Evolutionary conservation across 2,329 filamentous ascomycete genomes (phyloP).

Genomic region (Penicillium sp.): DNA sequence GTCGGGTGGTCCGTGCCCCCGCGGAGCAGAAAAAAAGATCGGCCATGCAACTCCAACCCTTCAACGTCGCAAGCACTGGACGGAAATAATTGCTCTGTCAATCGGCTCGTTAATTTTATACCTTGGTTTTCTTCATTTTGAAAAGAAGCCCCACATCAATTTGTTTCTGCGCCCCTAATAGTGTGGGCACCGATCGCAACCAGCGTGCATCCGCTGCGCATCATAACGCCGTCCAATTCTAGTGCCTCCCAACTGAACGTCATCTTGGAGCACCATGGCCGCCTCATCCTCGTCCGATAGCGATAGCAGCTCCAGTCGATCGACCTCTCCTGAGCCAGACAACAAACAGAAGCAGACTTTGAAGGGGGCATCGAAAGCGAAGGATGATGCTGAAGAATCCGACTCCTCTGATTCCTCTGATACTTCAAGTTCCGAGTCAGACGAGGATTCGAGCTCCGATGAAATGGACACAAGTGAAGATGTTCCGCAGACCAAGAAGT

Average conservation of each 20-base stretch:
- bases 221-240: not conserved
- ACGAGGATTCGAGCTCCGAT: constrained; percentile 19
- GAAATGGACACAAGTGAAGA: constrained; percentile 29
- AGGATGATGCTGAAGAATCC: constrained; percentile 17
- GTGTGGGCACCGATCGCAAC: not conserved
- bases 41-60: constrained; percentile 14
- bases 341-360: constrained; percentile 26
- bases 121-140: not conserved
- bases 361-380: constrained; percentile 25
- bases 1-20: constrained; percentile 44
- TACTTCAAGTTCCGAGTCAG: constrained; percentile 17
- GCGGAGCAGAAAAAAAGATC: constrained; percentile 45
- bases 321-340: constrained; percentile 28
- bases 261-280: constrained; percentile 22
- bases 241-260: not conserved
- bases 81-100: constrained; percentile 2
- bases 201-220: not conserved
- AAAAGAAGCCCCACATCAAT: not conserved
- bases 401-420: constrained; percentile 19
- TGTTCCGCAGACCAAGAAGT: constrained; percentile 21
- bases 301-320: constrained; percentile 34
- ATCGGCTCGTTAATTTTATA: not conserved
- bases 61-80: constrained; percentile 15
- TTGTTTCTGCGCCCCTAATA: not conserved
- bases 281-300: constrained; percentile 25